phyloP scores from a whole-genome alignment of 495 filamentous ascomycete genomes.

The Penicillium silybi region DNA sequence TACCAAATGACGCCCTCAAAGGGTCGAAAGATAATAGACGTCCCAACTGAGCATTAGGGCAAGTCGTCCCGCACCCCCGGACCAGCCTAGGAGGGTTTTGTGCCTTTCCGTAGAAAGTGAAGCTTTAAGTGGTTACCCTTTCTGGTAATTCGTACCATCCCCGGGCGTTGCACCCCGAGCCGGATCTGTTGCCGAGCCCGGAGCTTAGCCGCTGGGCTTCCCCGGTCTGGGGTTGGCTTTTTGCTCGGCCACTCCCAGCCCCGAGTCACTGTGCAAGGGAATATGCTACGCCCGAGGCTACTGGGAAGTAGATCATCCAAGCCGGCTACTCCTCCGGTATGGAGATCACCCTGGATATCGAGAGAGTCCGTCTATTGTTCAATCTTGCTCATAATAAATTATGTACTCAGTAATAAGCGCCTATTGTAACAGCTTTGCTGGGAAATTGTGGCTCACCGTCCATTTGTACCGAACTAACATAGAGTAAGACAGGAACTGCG shows the following conservation, averaged over 20 bases:
- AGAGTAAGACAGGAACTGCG: too few species aligned
- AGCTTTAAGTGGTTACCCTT: not conserved
- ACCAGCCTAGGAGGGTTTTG: not conserved
- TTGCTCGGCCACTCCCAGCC: not conserved
- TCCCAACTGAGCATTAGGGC: not conserved
- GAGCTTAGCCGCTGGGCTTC: not conserved
- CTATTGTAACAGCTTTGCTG: too few species aligned
- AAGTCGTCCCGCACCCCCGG: not conserved
- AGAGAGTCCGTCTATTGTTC: not conserved
- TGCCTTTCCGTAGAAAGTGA: not conserved
- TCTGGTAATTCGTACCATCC: not conserved
- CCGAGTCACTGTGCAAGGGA: not conserved
- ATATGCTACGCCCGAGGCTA: constrained; percentile 1
- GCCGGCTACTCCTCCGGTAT: not conserved
- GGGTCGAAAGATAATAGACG: not conserved
- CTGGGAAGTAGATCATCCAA: not conserved
- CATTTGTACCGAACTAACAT: too few species aligned
- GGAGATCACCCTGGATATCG: not conserved
- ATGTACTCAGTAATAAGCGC: too few species aligned
- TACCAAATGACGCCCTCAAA: not conserved
- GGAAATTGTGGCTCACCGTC: too few species aligned
- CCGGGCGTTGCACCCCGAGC: not conserved
- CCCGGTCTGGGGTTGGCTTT: not conserved
- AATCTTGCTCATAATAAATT: too few species aligned
- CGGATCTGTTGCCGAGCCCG: not conserved